Base-by-base conservation (phyloP, 257 asterid species). In the Primulina tabacum region DNA sequence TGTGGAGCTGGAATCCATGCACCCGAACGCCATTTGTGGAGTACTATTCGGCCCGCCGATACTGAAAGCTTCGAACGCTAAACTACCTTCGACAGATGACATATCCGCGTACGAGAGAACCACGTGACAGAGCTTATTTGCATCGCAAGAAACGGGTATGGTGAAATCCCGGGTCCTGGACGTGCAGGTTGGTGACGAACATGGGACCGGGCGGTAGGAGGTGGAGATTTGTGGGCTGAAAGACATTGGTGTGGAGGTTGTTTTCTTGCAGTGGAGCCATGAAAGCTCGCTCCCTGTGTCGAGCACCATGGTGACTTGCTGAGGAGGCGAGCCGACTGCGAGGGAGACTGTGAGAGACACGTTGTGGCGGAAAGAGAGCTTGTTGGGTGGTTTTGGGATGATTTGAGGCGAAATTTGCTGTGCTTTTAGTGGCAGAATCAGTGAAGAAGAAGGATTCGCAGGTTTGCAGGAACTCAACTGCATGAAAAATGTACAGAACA, bases 261-360 rank as follows among this genome's bases (percentile, higher is more conserved):
- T 73, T 2, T 65, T 68, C 60, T 63, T 85, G 84, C 95, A 85
- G 79, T 83, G 87, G 73, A 91, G 88, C 96, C 95, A 89, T 1
- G 97, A 80, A 75, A 90, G 96, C 71, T 89, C 95, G 63, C 97
- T 90, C 64, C 96, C 97, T 28, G 97, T 90, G 78, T 89, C 96
- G 73, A 91, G 92, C 28, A 89, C 96, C 97, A 91, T 87, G 73
- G 85, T 84, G 63, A 83, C 95, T 60, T 68, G 71, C 81, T 91
- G 97, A 37, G 92, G 92, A 21, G 97, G 96, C 5, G 96, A 72
- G 18, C 97, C 97, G 8, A 87, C 90, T 24, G 86, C 9, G 71
- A 90, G 81, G 11, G 90, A 60, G 5, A 88, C 86, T 2, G 95
- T 89, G 52, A 89, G 83, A 20, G 96, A 70, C 9, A 89, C 87